Percentiles rank a stretch among this genome's conserved stretches.
phyloP scores from a whole-genome alignment of 495 filamentous ascomycete genomes.

The Neurospora cerealis region DNA sequence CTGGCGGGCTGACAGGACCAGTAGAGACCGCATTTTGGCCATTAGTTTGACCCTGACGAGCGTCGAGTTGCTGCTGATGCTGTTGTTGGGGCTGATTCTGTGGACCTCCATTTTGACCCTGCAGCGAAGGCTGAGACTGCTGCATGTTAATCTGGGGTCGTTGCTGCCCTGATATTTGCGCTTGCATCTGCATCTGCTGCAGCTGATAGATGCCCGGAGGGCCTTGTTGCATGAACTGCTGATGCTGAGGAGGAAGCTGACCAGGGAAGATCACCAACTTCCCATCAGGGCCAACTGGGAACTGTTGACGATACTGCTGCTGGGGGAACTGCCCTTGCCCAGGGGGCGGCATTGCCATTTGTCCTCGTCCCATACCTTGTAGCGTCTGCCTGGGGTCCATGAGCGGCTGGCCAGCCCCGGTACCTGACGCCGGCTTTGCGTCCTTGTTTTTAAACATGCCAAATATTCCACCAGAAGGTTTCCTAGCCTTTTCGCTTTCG shows the following conservation, averaged over 20 bases:
- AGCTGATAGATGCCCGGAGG: slow-evolving; percentile 1
- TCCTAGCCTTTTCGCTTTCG: slow-evolving; percentile 7
- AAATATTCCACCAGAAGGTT: slow-evolving; percentile 17
- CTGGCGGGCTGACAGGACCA: background rate
- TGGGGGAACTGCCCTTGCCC: slow-evolving; percentile 10
- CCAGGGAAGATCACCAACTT: slow-evolving; percentile 9
- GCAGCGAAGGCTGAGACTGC: slow-evolving; percentile 6
- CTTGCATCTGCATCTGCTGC: slow-evolving; percentile 1
- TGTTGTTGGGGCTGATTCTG: background rate
- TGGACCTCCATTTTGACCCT: background rate
- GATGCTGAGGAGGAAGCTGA: slow-evolving; percentile 12
- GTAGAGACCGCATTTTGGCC: background rate
- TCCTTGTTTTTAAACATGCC: slow-evolving; percentile 18
- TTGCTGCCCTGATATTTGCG: slow-evolving; percentile 1
- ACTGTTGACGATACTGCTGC: slow-evolving; percentile 13
- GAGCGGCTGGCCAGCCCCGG: background rate
- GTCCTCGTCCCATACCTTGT: slow-evolving; percentile 3
- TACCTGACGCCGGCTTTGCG: background rate
- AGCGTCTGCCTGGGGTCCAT: background rate
- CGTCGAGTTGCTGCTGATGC: slow-evolving; percentile 1
- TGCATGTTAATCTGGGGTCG: slow-evolving; percentile 1
- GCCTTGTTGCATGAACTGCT: slow-evolving; percentile 2
- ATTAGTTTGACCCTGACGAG: background rate
- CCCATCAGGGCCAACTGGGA: slow-evolving; percentile 17
- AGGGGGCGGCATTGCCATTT: slow-evolving; percentile 1